Conservation (phyloP, 805 yeast genomes). For the Starmera pachycereana region DNA sequence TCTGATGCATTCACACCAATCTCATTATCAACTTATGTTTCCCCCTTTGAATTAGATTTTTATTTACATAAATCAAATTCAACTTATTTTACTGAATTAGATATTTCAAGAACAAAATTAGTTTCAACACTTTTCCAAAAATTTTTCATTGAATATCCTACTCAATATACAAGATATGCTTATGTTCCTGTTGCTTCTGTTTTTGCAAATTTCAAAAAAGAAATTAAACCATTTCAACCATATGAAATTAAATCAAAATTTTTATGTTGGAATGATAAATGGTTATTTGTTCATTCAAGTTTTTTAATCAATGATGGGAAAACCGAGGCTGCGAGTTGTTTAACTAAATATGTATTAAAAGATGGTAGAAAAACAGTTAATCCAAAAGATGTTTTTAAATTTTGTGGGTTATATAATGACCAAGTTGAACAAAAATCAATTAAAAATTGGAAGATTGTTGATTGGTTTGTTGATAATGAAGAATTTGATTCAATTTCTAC, state of each 20-base stretch:
- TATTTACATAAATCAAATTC: constrained; percentile 83
- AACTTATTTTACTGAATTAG: constrained; percentile 75
- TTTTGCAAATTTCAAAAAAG: constrained; percentile 55
- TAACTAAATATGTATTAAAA: constrained; percentile 78
- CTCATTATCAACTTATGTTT: constrained; percentile 42
- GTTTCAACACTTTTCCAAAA: constrained; percentile 48
- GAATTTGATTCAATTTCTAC: constrained; percentile 21
- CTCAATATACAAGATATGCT: constrained; percentile 24
- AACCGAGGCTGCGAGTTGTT: constrained; percentile 40
- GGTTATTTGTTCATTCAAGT: constrained; percentile 65
- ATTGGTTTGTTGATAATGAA: constrained; percentile 26
- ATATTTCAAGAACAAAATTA: constrained; percentile 61
- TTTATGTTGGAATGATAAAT: constrained; percentile 78
- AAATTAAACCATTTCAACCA: constrained; percentile 55
- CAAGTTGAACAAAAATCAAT: constrained; percentile 33
- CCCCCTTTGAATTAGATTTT: constrained; percentile 76
- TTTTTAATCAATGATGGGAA: constrained; percentile 34
- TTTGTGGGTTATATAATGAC: constrained; percentile 45
- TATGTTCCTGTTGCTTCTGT: constrained; percentile 74
- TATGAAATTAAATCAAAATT: constrained; percentile 50
- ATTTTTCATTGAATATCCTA: constrained; percentile 36
- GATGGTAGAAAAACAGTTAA: constrained; percentile 63
- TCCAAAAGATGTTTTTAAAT: constrained; percentile 49
- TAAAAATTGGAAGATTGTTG: constrained; percentile 30
- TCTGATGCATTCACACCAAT: constrained; percentile 29